A percentile compares a stretch with the other conserved stretches of the same genome.
Evolutionary conservation across 495 filamentous ascomycete species (phyloP).

Genomic region (Tuber microsphaerosporum): DNA sequence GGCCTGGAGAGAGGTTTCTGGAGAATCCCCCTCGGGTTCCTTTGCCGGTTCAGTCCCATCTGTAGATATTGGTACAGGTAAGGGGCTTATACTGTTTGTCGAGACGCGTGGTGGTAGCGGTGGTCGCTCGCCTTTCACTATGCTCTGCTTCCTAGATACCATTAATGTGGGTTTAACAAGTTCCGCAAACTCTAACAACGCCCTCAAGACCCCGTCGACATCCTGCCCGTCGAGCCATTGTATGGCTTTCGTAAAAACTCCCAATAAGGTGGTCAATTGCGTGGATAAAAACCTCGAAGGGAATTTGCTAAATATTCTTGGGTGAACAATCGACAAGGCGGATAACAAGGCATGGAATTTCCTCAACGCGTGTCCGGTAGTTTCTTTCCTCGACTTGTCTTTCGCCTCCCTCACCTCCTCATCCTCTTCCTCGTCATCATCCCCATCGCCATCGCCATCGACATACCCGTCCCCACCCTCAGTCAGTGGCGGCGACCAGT

Average conservation of each 20-base stretch:
- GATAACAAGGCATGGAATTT: conserved; percentile 71
- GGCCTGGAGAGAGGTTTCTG: conserved; percentile 52
- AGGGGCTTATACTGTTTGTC: conserved; percentile 12
- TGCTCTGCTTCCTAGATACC: conserved; percentile 21
- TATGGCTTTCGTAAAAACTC: conserved; percentile 37
- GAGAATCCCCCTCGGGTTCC: conserved; percentile 54
- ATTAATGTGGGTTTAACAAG: conserved; percentile 29
- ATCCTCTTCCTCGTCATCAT: conserved; percentile 34
- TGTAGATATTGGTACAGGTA: conserved; percentile 21
- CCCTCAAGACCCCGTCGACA: conserved; percentile 28
- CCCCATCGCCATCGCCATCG: conserved; percentile 17
- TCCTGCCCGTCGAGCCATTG: conserved; percentile 33
- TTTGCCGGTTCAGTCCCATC: conserved; percentile 17
- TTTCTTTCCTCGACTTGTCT: conserved; percentile 39
- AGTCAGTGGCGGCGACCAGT: conserved; percentile 45
- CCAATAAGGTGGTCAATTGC: conserved; percentile 53
- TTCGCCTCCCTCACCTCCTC: conserved; percentile 29
- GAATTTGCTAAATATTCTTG: conserved; percentile 78
- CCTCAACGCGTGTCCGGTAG: conserved; percentile 26
- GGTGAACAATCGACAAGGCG: conserved; percentile 78
- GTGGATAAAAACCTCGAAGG: conserved; percentile 91
- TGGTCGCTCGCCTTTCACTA: conserved; percentile 26
- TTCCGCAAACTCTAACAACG: conserved; percentile 34
- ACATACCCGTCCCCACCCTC: conserved; percentile 51
- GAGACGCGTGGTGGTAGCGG: conserved; percentile 37